These are phyloP conservation scores for Coccinonectria pachysandricola DNA, from an alignment of 2,329 filamentous ascomycete genomes.

Conservation along the genomic window DNA sequence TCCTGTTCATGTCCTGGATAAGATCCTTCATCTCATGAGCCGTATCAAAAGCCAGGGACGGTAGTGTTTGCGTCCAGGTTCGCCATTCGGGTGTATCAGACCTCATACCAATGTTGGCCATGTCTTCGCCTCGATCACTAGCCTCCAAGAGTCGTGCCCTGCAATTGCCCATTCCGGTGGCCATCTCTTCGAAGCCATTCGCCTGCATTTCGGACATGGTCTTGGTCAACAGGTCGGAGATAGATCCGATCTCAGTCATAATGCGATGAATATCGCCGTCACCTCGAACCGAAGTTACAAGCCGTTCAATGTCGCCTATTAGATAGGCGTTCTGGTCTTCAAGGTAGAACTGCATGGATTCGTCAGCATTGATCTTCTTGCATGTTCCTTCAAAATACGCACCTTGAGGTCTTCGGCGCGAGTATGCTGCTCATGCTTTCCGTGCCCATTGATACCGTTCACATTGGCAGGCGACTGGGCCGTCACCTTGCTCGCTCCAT, in stretches of 20 bases:
- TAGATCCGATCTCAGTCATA: conserved; percentile 58
- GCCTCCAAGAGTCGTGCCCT: conserved; percentile 56
- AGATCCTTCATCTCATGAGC: conserved; percentile 73
- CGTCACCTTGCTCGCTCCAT: conserved; percentile 28
- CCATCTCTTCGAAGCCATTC: conserved; percentile 40
- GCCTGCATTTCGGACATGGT: conserved; percentile 57
- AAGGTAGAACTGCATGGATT: conserved; percentile 53
- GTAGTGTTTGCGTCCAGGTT: conserved; percentile 59
- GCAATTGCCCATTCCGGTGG: conserved; percentile 50
- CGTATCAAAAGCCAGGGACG: conserved; percentile 79
- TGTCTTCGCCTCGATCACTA: conserved; percentile 48
- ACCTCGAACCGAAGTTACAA: conserved; percentile 61
- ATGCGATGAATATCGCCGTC: conserved; percentile 56
- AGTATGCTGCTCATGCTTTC: conserved; percentile 26
- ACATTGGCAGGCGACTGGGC: conserved; percentile 26
- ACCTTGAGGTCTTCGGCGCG: conserved; percentile 42
- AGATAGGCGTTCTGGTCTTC: conserved; percentile 74
- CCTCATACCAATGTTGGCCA: conserved; percentile 38
- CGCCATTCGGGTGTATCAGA: conserved; percentile 47
- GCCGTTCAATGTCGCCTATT: conserved; percentile 70
- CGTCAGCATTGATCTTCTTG: conserved; percentile 1
- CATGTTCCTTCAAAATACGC: conserved; percentile 3
- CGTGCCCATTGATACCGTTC: conserved; percentile 29
- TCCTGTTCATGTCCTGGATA: conserved; percentile 31
- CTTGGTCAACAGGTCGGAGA: conserved; percentile 59